Percentiles rank a stretch among this genome's conserved stretches.
phyloP scores from a whole-genome alignment of 805 yeast species.

The Zygosaccharomyces rouxii region DNA sequence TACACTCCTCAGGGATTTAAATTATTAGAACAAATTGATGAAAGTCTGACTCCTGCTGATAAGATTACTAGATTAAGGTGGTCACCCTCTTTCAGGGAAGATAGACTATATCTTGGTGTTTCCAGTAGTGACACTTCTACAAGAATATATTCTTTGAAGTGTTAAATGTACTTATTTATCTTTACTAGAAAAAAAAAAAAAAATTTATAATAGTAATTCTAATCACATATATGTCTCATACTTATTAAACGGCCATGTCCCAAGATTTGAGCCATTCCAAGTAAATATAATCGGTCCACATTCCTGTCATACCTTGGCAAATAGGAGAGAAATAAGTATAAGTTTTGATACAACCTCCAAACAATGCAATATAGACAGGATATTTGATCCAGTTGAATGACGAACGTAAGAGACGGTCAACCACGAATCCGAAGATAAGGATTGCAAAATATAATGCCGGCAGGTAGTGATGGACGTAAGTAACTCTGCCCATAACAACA shows the following conservation, averaged over 20 bases:
- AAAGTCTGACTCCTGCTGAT: conserved; percentile 51
- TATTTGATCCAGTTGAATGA: conserved; percentile 24
- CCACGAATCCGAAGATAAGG: conserved; percentile 46
- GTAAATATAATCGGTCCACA: conserved; percentile 43
- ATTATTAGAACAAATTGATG: conserved; percentile 36
- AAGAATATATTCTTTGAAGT: conserved; percentile 35
- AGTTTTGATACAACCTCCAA: conserved; percentile 46
- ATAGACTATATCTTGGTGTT: conserved; percentile 45
- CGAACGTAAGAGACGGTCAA: conserved; percentile 27
- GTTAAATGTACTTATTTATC: neutral
- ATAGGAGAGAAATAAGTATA: conserved; percentile 64
- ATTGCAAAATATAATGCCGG: conserved; percentile 96
- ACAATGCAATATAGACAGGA: conserved; percentile 43
- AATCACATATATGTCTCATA: neutral
- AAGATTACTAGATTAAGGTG: conserved; percentile 61
- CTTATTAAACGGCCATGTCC: conserved; percentile 40
- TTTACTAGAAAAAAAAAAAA: neutral
- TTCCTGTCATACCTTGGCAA: conserved; percentile 75
- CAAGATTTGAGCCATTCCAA: conserved; percentile 54
- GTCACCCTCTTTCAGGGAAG: conserved; percentile 34
- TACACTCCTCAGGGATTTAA: conserved; percentile 33
- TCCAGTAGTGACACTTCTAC: conserved; percentile 64
- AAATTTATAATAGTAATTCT: neutral
- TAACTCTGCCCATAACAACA: conserved; percentile 91
- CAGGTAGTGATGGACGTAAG: conserved; percentile 92